These are phyloP conservation scores for Mrakia hoshinonis DNA, from an alignment of 768 basidiomycete species.

Conservation along the genomic window DNA sequence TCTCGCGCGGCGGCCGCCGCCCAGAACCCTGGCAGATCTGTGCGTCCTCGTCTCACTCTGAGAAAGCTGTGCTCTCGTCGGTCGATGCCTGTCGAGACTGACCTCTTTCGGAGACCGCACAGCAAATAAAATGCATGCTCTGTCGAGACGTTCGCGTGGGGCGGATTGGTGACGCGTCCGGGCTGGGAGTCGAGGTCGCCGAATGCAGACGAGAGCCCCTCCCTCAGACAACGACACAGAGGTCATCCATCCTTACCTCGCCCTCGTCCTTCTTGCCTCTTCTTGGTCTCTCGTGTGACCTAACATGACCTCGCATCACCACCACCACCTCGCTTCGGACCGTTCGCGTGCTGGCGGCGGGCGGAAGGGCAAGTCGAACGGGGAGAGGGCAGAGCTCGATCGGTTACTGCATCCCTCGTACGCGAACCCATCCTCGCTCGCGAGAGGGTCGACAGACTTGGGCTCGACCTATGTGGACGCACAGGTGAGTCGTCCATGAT, in stretches of 20 bases:
- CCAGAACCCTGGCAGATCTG: too few relatives aligned
- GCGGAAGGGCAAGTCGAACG: not conserved
- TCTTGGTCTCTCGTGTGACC: not conserved
- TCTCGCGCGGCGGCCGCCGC: not conserved
- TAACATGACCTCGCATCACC: not conserved
- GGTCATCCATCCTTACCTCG: too few relatives aligned
- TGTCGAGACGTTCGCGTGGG: too few relatives aligned
- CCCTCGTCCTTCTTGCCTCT: too few relatives aligned
- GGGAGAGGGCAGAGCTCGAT: slow-evolving; percentile 15
- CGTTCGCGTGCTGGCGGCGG: not conserved
- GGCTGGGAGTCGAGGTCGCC: too few relatives aligned
- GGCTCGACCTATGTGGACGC: slow-evolving; percentile 19
- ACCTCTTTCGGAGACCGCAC: too few relatives aligned
- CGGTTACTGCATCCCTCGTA: slow-evolving; percentile 23
- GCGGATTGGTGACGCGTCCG: too few relatives aligned
- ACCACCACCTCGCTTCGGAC: slow-evolving; percentile 14
- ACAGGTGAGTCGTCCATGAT: not conserved
- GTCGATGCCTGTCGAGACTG: too few relatives aligned
- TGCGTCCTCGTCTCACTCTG: not conserved
- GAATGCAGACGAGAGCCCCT: too few relatives aligned
- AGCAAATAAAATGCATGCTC: too few relatives aligned
- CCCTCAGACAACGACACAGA: not conserved
- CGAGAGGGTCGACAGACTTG: slow-evolving; percentile 10
- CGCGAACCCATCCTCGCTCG: slow-evolving; percentile 16
- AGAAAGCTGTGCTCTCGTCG: too few relatives aligned